Evolutionary conservation across 768 basidiomycete species (phyloP).

Genomic region (Gyrodon lividus): DNA sequence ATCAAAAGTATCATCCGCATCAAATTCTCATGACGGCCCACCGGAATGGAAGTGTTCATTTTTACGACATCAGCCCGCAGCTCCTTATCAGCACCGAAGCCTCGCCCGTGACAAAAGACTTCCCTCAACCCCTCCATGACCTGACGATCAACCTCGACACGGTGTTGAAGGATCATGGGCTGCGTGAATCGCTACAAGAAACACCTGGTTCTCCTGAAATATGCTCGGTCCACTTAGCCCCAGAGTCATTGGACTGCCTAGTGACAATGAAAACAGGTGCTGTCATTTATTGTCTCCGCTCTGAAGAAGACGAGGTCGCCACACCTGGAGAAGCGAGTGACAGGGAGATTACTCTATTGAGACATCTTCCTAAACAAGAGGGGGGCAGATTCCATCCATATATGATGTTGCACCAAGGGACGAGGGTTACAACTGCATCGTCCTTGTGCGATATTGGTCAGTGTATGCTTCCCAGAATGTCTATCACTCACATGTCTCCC

Average conservation of each 20-base stretch:
- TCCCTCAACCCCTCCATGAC: conserved; percentile 60
- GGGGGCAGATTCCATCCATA: conserved; percentile 56
- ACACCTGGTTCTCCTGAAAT: conserved; percentile 32
- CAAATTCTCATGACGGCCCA: conserved; percentile 66
- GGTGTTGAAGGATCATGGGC: conserved; percentile 45
- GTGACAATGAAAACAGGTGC: conserved; percentile 56
- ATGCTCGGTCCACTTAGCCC: conserved; percentile 46
- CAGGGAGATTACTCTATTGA: conserved; percentile 52
- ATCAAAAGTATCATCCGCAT: conserved; percentile 54
- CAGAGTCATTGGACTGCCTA: conserved; percentile 56
- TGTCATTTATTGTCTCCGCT: conserved; percentile 45
- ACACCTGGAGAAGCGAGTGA: conserved; percentile 33
- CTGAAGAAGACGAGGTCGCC: conserved; percentile 13
- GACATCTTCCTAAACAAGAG: conserved; percentile 42
- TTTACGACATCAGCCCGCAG: conserved; percentile 74
- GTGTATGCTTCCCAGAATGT: conserved; percentile 15
- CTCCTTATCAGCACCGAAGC: conserved; percentile 49
- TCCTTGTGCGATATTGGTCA: conserved; percentile 75
- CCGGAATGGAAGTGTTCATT: conserved; percentile 60
- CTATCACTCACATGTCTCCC: neutral
- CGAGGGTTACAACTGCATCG: conserved; percentile 50
- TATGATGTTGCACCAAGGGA: conserved; percentile 52
- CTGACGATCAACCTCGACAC: conserved; percentile 59
- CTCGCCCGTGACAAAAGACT: conserved; percentile 56
- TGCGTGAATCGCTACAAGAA: conserved; percentile 31